phyloP scores from a whole-genome alignment of 495 filamentous ascomycete genomes.

The Aspergillus olivimuriae region DNA sequence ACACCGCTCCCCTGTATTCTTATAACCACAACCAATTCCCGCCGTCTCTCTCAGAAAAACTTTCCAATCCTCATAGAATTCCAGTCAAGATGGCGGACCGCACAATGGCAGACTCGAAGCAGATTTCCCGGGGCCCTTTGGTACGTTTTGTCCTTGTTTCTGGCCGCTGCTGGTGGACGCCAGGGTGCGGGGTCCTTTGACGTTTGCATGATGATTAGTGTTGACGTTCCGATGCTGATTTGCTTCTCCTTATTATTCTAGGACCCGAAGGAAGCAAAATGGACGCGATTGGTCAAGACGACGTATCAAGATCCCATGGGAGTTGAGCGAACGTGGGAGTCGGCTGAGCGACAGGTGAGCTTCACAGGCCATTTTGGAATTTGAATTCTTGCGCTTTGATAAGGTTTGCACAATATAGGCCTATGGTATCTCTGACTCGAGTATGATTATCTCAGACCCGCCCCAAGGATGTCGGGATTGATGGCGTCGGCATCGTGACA shows the following conservation, averaged over 20 bases:
- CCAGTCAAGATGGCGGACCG: too few species aligned
- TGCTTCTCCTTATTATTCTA: constrained; percentile 18
- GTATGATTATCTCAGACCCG: constrained; percentile 42
- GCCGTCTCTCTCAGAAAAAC: too few species aligned
- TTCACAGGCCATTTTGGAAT: background rate
- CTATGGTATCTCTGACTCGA: background rate
- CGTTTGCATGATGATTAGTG: too few species aligned
- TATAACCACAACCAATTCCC: background rate
- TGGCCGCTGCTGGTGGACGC: too few species aligned
- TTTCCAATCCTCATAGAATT: too few species aligned
- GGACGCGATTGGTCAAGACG: constrained; percentile 65
- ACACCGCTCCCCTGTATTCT: too few species aligned
- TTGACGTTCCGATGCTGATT: background rate
- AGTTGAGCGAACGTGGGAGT: constrained; percentile 70
- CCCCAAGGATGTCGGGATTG: constrained; percentile 61
- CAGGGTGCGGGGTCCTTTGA: too few species aligned
- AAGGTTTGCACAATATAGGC: background rate
- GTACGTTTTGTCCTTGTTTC: constrained; percentile 11
- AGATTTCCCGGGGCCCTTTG: constrained; percentile 15
- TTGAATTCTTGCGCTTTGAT: too few species aligned
- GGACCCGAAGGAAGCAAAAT: constrained; percentile 57
- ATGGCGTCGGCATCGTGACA: constrained; percentile 86
- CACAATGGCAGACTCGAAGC: constrained; percentile 10
- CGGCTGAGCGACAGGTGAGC: constrained; percentile 60
- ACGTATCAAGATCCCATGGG: constrained; percentile 69